These are phyloP conservation scores for Stephania cephalantha DNA, from an alignment of 164 flowering plant genomes.

Conservation along the genomic window DNA sequence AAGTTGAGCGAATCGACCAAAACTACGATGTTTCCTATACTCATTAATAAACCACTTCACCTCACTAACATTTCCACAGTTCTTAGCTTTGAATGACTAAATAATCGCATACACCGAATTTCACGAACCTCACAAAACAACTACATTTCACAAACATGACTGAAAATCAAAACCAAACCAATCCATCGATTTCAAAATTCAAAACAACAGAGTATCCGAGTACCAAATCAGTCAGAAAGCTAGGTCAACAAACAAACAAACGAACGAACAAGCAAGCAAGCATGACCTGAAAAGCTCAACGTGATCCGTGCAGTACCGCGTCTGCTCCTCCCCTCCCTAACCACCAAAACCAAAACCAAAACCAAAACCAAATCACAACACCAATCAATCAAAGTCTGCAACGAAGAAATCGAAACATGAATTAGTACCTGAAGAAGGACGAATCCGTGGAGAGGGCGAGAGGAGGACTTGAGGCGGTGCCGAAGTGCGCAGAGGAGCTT, in stretches of 20 bases:
- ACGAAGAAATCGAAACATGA: neutral
- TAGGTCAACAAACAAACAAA: neutral
- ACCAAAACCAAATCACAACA: neutral
- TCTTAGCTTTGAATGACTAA: no score
- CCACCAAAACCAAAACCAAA: conserved; percentile 7
- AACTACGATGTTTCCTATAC: no score
- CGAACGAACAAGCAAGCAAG: neutral
- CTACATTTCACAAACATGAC: neutral
- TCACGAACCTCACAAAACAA: no score
- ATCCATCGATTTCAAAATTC: neutral
- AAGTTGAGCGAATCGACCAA: no score
- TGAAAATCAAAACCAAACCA: neutral
- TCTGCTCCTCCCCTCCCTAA: conserved; percentile 90
- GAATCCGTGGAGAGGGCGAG: conserved; percentile 68
- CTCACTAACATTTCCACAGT: no score
- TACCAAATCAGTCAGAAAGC: no score
- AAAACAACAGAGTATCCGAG: no score
- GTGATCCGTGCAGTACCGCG: conserved; percentile 82
- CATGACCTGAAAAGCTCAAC: conserved; percentile 64
- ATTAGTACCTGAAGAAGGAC: conserved; percentile 63
- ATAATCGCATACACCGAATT: no score
- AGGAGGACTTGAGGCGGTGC: conserved; percentile 40
- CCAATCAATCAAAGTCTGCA: neutral
- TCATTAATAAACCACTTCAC: no score
- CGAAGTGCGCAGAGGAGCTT: conserved; percentile 55